Percentiles rank a stretch among this genome's conserved stretches.
phyloP scores from a whole-genome alignment of 2,329 filamentous ascomycete genomes.

The Bertia moriformis region DNA sequence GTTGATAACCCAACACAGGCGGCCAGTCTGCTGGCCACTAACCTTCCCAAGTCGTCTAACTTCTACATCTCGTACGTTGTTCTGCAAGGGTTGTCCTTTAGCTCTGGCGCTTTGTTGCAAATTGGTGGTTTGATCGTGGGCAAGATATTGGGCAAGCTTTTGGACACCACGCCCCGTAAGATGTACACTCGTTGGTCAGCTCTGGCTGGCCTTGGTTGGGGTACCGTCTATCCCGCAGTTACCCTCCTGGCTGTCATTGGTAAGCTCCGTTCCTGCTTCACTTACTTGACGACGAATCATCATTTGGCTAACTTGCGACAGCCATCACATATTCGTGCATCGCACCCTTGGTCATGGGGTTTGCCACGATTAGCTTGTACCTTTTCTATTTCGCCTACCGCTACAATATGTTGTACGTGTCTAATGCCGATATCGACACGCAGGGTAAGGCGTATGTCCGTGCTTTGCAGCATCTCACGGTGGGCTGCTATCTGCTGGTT shows the following conservation, averaged over 20 bases:
- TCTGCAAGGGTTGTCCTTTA: slow-evolving; percentile 73
- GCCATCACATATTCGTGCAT: slow-evolving; percentile 74
- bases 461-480: slow-evolving; percentile 74
- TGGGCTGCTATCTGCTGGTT: slow-evolving; percentile 70
- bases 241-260: slow-evolving; percentile 67
- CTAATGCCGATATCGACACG: slow-evolving; percentile 68
- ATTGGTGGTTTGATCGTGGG: slow-evolving; percentile 53
- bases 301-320: neutral
- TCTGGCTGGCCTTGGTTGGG: slow-evolving; percentile 66
- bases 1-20: slow-evolving; percentile 44
- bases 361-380: slow-evolving; percentile 63
- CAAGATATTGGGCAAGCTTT: slow-evolving; percentile 57
- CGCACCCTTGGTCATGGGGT: slow-evolving; percentile 70
- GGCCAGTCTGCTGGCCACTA: slow-evolving; percentile 51
- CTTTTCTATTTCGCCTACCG: slow-evolving; percentile 78
- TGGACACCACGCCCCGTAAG: slow-evolving; percentile 66
- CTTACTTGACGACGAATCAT: too few relatives aligned
- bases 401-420: slow-evolving; percentile 82
- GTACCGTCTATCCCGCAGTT: slow-evolving; percentile 67
- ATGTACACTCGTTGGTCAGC: slow-evolving; percentile 67
- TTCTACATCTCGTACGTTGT: slow-evolving; percentile 95
- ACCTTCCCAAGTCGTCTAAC: slow-evolving; percentile 73
- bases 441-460: slow-evolving; percentile 77
- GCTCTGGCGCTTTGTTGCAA: slow-evolving; percentile 62
- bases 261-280: neutral